Conservation (phyloP, 495 filamentous ascomycete species). For the Aspergillus heteromorphus region DNA sequence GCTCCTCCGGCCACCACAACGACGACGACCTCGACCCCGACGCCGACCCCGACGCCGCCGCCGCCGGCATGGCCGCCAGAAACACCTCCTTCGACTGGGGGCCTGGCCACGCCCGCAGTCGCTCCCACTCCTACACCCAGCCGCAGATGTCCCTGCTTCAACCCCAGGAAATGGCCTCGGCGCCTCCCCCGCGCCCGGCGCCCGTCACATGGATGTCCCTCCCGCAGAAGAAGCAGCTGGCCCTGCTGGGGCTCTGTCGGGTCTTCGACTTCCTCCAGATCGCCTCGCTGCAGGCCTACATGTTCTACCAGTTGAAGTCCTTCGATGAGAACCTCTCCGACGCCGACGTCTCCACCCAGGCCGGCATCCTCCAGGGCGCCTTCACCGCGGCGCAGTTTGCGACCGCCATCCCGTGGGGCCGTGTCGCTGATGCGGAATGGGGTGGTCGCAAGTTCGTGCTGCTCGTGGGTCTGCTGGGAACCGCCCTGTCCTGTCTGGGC, state of each 20-base stretch:
- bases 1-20: conserved; percentile 24
- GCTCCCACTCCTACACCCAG: conserved; percentile 36
- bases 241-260: conserved; percentile 66
- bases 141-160: conserved; percentile 16
- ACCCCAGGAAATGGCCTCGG: conserved; percentile 14
- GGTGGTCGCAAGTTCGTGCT: conserved; percentile 73
- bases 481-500: conserved; percentile 65
- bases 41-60: conserved; percentile 22
- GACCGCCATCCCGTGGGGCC: conserved; percentile 81
- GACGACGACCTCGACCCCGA: conserved; percentile 21
- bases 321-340: conserved; percentile 60
- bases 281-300: conserved; percentile 57
- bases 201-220: conserved; percentile 63
- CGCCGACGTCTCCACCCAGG: conserved; percentile 68
- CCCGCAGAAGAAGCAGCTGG: conserved; percentile 68
- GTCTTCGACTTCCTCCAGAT: conserved; percentile 53
- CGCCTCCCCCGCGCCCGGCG: conserved; percentile 18
- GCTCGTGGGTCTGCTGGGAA: conserved; percentile 68
- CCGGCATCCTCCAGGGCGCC: conserved; percentile 69
- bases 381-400: conserved; percentile 82
- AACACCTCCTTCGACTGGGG: conserved; percentile 38
- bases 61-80: conserved; percentile 23
- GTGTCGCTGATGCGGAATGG: conserved; percentile 63
- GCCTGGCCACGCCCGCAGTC: conserved; percentile 28
- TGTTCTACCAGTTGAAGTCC: conserved; percentile 74